Evolutionary conservation across 2,329 filamentous ascomycete genomes (phyloP).

Genomic region (Pseudogymnoascus sp.): DNA sequence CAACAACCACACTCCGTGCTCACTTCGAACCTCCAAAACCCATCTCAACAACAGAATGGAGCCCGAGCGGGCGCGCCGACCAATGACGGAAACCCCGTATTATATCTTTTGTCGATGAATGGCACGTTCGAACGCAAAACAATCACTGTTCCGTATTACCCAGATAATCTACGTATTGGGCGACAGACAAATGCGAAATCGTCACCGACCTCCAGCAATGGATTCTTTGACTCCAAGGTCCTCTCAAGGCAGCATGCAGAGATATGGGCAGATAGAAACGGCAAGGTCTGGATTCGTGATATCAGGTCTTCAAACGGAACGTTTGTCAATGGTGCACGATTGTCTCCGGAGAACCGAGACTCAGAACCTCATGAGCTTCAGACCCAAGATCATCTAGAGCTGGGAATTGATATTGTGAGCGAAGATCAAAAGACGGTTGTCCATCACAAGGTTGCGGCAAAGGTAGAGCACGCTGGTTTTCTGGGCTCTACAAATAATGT

Average conservation of each 20-base stretch:
- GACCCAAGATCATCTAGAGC: conserved; percentile 82
- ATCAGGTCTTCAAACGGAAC: conserved; percentile 98
- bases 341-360: conserved; percentile 91
- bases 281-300: conserved; percentile 92
- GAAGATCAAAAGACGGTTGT: conserved; percentile 98
- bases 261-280: conserved; percentile 76
- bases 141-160: conserved; percentile 83
- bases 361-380: conserved; percentile 91
- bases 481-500: conserved; percentile 66
- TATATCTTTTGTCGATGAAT: conserved; percentile 84
- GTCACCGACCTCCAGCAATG: conserved; percentile 80
- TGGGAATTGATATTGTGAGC: conserved; percentile 97
- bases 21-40: conserved; percentile 61
- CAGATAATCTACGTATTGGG: conserved; percentile 90
- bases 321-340: conserved; percentile 84
- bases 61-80: conserved; percentile 31
- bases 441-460: conserved; percentile 95
- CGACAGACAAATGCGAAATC: conserved; percentile 97
- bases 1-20: conserved; percentile 54
- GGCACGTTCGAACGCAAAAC: conserved; percentile 96
- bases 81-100: conserved; percentile 60
- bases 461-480: conserved; percentile 90
- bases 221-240: conserved; percentile 97
- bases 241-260: conserved; percentile 93
- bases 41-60: conserved; percentile 49